phyloP scores from a whole-genome alignment of 306 rosid species.

The Cucurbita moschata region DNA sequence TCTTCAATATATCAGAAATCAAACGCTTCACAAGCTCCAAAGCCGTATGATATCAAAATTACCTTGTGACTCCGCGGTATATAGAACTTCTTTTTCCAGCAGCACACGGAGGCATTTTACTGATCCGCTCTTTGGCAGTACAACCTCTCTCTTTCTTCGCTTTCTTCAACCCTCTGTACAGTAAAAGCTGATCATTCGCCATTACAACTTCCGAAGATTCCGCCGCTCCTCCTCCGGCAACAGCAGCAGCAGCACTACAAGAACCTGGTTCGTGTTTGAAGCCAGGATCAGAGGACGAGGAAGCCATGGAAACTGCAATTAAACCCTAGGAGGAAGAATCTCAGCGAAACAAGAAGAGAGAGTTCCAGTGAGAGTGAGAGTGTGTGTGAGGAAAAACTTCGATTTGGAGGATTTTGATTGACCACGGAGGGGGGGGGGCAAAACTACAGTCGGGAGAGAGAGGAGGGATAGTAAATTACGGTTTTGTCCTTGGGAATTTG shows the following conservation, averaged over 20 bases:
- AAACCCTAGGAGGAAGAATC: conserved; percentile 25
- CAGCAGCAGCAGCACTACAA: conserved; percentile 12
- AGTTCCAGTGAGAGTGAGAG: not conserved
- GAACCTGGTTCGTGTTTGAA: conserved; percentile 40
- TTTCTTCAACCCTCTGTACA: conserved; percentile 79
- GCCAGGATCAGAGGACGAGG: conserved; percentile 76
- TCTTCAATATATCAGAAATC: conserved; percentile 6
- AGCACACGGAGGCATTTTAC: conserved; percentile 96
- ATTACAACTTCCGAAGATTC: conserved; percentile 38
- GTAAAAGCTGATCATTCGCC: conserved; percentile 46
- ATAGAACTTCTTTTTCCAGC: conserved; percentile 97
- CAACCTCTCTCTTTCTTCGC: conserved; percentile 92
- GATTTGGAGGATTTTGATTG: conserved; percentile 4
- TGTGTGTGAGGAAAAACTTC: not conserved
- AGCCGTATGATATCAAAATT: not conserved
- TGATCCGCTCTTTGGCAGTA: conserved; percentile 94
- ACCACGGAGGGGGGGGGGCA: conserved; percentile 21
- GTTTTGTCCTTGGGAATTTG: conserved; percentile 17
- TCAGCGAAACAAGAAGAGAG: conserved; percentile 1
- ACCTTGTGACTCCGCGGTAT: conserved; percentile 98
- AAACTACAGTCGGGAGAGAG: conserved; percentile 13
- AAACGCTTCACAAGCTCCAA: not conserved
- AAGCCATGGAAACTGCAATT: conserved; percentile 41
- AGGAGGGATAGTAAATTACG: conserved; percentile 15
- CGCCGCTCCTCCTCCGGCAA: conserved; percentile 6